These are phyloP conservation scores for Chamaecyparis obtusa DNA, from an alignment of 75 land plant genomes.

Conservation along the genomic window DNA sequence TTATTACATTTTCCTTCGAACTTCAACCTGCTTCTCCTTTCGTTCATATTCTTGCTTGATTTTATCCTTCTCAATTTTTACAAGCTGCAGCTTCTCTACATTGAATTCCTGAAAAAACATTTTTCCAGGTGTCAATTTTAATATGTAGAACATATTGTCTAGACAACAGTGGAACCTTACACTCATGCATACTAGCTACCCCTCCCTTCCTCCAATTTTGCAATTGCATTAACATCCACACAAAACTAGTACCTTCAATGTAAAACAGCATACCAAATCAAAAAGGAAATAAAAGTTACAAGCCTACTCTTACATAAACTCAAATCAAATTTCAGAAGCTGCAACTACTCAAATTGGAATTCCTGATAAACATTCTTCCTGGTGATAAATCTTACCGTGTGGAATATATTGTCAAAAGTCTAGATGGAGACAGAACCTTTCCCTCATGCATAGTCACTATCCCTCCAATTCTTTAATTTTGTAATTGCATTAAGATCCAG, in stretches of 20 bases:
- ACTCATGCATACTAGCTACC: not conserved
- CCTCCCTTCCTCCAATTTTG: not conserved
- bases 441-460: too few species aligned
- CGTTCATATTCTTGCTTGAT: constrained; percentile 90
- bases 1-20: constrained; percentile 80
- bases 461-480: too few species aligned
- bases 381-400: too few species aligned
- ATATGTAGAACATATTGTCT: not conserved
- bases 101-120: constrained; percentile 72
- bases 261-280: not conserved
- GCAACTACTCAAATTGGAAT: too few species aligned
- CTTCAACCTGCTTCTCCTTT: constrained; percentile 85
- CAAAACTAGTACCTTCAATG: not conserved
- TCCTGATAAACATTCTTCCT: too few species aligned
- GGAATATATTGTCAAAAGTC: too few species aligned
- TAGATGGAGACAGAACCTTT: too few species aligned
- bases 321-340: not conserved
- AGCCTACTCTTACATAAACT: not conserved
- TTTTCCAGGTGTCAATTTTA: not conserved
- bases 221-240: too few species aligned
- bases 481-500: too few species aligned
- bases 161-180: not conserved
- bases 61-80: constrained; percentile 91
- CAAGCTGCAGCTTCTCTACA: constrained; percentile 90
- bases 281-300: not conserved